Percentiles rank a stretch among this genome's conserved stretches.
Conservation (phyloP, 1,139 yeast species). For the Arxiozyma heterogenica region DNA sequence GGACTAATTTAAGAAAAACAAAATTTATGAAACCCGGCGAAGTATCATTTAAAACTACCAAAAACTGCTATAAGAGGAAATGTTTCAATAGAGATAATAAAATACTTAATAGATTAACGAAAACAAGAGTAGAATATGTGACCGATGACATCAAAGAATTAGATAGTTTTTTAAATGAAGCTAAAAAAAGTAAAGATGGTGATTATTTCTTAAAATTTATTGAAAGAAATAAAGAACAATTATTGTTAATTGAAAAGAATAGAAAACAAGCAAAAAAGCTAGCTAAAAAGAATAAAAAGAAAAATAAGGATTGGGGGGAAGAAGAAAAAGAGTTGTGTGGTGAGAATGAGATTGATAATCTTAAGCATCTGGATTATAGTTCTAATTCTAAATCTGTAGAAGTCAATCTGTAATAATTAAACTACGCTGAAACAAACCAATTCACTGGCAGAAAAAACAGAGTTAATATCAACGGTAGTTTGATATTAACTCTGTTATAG, state of each 20-base stretch:
- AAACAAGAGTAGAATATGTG: slow-evolving; percentile 52
- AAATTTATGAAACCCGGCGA: slow-evolving; percentile 80
- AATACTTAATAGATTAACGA: slow-evolving; percentile 56
- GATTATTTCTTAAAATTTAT: slow-evolving; percentile 18
- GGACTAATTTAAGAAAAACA: slow-evolving; percentile 60
- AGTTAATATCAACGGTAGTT: no score
- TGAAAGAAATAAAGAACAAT: slow-evolving; percentile 12
- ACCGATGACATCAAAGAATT: slow-evolving; percentile 33
- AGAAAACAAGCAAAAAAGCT: slow-evolving; percentile 16
- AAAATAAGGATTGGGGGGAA: background rate
- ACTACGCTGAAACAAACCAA: no score
- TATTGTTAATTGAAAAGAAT: slow-evolving; percentile 19
- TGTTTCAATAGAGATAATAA: slow-evolving; percentile 53
- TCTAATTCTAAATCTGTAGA: background rate
- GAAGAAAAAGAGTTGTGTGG: slow-evolving; percentile 2
- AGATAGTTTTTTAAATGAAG: slow-evolving; percentile 22
- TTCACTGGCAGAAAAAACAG: background rate
- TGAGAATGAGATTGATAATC: background rate
- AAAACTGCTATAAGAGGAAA: slow-evolving; percentile 44
- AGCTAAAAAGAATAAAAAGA: slow-evolving; percentile 11
- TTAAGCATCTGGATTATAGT: background rate
- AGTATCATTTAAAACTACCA: slow-evolving; percentile 58
- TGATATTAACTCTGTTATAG: no score
- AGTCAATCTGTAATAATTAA: background rate
- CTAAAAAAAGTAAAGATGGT: slow-evolving; percentile 26